Conservation (phyloP, 2,329 filamentous ascomycete genomes). For the Parasarocladium wereldwijsianum region DNA sequence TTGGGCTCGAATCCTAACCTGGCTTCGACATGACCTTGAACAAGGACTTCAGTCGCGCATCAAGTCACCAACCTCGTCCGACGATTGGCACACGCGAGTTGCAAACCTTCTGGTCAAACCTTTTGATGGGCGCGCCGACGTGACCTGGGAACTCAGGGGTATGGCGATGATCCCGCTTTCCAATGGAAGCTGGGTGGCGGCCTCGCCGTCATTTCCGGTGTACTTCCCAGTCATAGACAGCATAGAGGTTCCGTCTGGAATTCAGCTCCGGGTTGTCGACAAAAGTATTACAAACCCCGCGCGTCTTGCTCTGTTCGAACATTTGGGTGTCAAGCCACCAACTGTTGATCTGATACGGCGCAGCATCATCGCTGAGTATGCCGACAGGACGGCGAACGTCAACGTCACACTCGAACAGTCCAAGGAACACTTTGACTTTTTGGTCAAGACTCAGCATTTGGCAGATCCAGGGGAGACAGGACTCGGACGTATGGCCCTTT, state of each 20-base stretch:
- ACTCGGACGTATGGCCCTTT: neutral
- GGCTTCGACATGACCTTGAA: constrained; percentile 6
- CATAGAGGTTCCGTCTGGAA: neutral
- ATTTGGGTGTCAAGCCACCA: neutral
- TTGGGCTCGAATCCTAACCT: neutral
- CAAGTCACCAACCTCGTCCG: constrained; percentile 5
- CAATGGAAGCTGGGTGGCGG: neutral
- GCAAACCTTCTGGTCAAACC: neutral
- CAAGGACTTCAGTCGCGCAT: constrained; percentile 5
- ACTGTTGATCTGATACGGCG: constrained; percentile 1
- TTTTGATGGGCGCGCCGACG: neutral
- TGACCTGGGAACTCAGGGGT: neutral
- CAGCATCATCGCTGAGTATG: neutral
- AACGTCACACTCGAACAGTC: constrained; percentile 1
- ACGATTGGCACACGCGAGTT: constrained; percentile 9
- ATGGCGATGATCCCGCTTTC: neutral
- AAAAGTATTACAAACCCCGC: neutral
- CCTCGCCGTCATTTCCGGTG: neutral
- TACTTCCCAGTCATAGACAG: neutral
- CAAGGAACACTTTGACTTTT: neutral
- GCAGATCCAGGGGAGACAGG: neutral
- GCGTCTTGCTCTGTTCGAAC: constrained; percentile 1
- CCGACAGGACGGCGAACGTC: neutral
- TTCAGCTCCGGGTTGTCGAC: neutral
- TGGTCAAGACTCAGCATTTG: constrained; percentile 1